Evolutionary conservation across 257 asterid species (phyloP), one percentile per base, ranked within the genome.

Genomic region (Solanum paucissectum): DNA sequence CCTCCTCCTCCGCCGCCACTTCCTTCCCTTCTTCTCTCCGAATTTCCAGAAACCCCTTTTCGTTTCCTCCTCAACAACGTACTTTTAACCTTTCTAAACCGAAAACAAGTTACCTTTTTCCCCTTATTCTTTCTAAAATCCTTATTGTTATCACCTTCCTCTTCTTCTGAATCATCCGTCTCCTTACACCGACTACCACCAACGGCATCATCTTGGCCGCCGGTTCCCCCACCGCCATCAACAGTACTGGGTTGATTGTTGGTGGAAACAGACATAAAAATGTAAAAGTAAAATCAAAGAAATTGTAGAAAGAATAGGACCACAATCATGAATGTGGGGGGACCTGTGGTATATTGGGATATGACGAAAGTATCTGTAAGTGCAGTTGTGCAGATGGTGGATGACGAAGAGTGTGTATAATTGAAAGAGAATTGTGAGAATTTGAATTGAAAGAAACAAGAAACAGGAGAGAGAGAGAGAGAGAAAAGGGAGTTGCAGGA

Each of bases 211-310:
- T 84, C 62, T 52, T 52, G 90, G 66, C 40, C 73, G 23, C 83
- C 86, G 16, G 1, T 25, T 86, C 77, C 49, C 11, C 37, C 85
- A 58, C 11, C 75, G 18, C 40, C 72, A 69, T 29, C 83, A 68
- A 46, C 58, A 23, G 34, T 32, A 36, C 83, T n/a, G 32, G 90
- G 84, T 58, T 36, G 90, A 25, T 92, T 90, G 62, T 72, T 91
- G 81, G 83, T 88, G 49, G 87, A 49, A 44, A 85, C 95, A 89
- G 98, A 94, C 99, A 96, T 96, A 88, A 91, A 64, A 6, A 37
- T 25, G 13, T 32, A 38, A 1, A 12, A 58, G 2, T 42, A 13
- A 32, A 12, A 5, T 36, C 87, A 38, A 21, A 25, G 40, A 49
- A 40, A 23, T 4, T 52, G 9, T 21, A 21, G 3, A 36, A 55